These are phyloP conservation scores for Jacaranda copaia DNA, from an alignment of 257 asterid genomes.

Conservation along the genomic window DNA sequence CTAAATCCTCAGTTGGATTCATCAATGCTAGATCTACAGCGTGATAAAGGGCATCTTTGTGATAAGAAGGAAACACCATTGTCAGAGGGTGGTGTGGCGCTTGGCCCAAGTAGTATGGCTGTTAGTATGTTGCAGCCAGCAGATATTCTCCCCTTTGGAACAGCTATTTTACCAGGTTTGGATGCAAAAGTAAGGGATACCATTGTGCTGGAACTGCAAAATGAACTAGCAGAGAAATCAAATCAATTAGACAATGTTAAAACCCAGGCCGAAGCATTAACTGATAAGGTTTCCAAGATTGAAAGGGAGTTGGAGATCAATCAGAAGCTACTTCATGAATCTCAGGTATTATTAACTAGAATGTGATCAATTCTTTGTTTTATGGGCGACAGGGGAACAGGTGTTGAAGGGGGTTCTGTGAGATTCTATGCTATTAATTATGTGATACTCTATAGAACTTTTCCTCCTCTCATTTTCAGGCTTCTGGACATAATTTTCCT, in stretches of 20 bases:
- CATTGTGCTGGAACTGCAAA: slow-evolving; percentile 59
- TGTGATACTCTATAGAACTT: slow-evolving; percentile 4
- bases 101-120: slow-evolving; percentile 75
- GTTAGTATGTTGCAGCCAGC: slow-evolving; percentile 74
- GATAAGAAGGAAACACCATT: slow-evolving; percentile 55
- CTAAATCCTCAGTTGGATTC: slow-evolving; percentile 79
- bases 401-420: background rate
- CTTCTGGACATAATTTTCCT: background rate
- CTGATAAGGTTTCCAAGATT: slow-evolving; percentile 72
- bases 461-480: background rate
- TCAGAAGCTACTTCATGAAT: slow-evolving; percentile 86
- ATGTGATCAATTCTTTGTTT: slow-evolving; percentile 14
- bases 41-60: slow-evolving; percentile 58
- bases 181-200: slow-evolving; percentile 52
- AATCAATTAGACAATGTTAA: slow-evolving; percentile 67
- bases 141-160: slow-evolving; percentile 48
- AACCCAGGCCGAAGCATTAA: slow-evolving; percentile 54
- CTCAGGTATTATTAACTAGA: slow-evolving; percentile 76
- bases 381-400: background rate
- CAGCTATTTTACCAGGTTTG: slow-evolving; percentile 46
- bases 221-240: slow-evolving; percentile 65
- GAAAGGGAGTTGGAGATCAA: slow-evolving; percentile 77
- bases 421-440: background rate
- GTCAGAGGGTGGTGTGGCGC: slow-evolving; percentile 56
- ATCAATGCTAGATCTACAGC: slow-evolving; percentile 80